Evolutionary conservation across 768 basidiomycete genomes (phyloP), one percentile per base, ranked within the genome.

Genomic region (Naganishia vaughanmartiniae): DNA sequence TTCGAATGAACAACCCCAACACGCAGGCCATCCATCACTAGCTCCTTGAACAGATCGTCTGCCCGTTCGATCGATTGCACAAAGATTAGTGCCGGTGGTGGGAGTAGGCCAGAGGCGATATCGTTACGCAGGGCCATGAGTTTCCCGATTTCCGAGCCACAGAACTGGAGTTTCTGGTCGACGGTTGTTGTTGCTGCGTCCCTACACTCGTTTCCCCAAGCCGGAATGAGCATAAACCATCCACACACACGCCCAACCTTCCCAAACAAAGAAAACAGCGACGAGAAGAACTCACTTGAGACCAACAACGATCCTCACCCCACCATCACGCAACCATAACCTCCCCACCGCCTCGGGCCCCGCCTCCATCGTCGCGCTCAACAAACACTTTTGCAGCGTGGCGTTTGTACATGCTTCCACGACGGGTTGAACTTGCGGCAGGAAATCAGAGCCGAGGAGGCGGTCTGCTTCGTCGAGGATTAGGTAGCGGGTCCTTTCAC

Each of bases 151-250:
- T 98, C 96, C 60, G 92, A 90, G 26, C 91, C 90, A 66, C 94
- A 93, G 78, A 96, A 99, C 24, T 89, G 88, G 26, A 99, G 86
- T 0, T 88, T 86, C 82, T 99, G 96, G 0, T 87, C 80, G 46
- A 98, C 93, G n/a, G 91, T 87, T 2, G 92, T 89, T 0, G 95
- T 87, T 0, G 96, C 95, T 0, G 93, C 92, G 78, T 99, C 96
- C 82, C 94, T 96, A 75, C 24, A 19, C 42, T 36, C 34, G 34
- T 12, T 4, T 12, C 6, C 6, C 12, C 12, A 4, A 36, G 4
- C 12, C 34, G 6, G 34, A 36, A 36, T 36, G 6, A 36, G 34
- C 34, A 36, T 5, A 36, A 36, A 12, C n/a, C n/a, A n/a, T n/a
- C n/a, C n/a, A n/a, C n/a, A n/a, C 4, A 36, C 6, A 36, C 4